These are phyloP conservation scores for Bipolaris zeicola DNA, from an alignment of 2,329 filamentous ascomycete species.

Conservation along the genomic window DNA sequence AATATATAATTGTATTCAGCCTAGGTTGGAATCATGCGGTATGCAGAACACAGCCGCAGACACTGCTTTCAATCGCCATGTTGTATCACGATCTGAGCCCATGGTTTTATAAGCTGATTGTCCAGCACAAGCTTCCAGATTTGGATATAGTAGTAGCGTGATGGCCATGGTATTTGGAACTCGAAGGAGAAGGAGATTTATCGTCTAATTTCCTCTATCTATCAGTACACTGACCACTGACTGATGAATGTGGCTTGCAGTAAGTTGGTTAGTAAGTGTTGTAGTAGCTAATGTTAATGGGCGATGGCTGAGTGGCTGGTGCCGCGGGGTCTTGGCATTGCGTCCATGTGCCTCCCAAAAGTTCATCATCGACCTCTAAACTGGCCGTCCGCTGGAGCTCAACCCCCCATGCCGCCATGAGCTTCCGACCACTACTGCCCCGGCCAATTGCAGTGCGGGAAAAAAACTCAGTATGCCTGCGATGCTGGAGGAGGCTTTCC, in stretches of 20 bases:
- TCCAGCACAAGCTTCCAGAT: neutral
- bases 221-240: too few relatives aligned
- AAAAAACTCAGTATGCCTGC: conserved; percentile 39
- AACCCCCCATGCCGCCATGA: conserved; percentile 42
- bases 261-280: neutral
- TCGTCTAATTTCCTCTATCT: too few relatives aligned
- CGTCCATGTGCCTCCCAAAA: conserved; percentile 12
- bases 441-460: conserved; percentile 38
- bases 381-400: conserved; percentile 2
- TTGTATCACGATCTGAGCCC: neutral
- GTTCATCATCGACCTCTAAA: conserved; percentile 2
- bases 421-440: conserved; percentile 41
- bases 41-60: neutral
- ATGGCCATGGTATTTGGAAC: neutral
- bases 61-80: neutral
- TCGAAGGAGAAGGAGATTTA: too few relatives aligned
- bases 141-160: neutral
- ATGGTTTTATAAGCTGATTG: neutral
- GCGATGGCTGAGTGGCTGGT: conserved; percentile 6
- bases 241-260: neutral
- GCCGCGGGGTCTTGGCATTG: conserved; percentile 10
- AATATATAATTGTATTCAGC: neutral
- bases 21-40: neutral
- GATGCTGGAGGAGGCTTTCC: conserved; percentile 42
- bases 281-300: neutral